Evolutionary conservation across 805 yeast genomes (phyloP).

Genomic region (Yamadazyma scolyti): DNA sequence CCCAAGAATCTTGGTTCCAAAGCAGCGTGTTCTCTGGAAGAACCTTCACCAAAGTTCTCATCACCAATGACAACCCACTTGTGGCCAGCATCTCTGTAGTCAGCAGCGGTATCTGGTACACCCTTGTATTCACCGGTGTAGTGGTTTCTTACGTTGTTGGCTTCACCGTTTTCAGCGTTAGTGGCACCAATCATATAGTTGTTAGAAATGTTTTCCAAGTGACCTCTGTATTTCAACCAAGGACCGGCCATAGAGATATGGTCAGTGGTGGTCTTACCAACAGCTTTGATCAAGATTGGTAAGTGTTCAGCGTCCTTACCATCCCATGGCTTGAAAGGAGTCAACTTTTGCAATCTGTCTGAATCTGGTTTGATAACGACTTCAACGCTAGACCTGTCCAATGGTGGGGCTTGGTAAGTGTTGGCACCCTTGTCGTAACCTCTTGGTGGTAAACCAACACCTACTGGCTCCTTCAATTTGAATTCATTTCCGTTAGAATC

Average conservation of each 20-base stretch:
- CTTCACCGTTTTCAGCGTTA: conserved; percentile 93
- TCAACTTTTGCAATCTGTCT: conserved; percentile 92
- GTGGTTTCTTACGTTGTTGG: conserved; percentile 84
- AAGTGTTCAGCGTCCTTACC: conserved; percentile 86
- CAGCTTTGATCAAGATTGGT: conserved; percentile 94
- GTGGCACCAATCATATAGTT: conserved; percentile 99
- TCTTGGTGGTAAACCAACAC: conserved; percentile 82
- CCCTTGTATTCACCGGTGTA: conserved; percentile 89
- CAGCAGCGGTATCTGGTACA: conserved; percentile 95
- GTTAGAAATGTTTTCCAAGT: conserved; percentile 96
- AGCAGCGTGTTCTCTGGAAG: conserved; percentile 99
- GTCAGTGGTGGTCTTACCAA: conserved; percentile 98
- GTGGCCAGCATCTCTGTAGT: conserved; percentile 89
- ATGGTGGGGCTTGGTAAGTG: conserved; percentile 97
- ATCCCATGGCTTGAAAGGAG: conserved; percentile 94
- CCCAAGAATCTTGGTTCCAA: conserved; percentile 99
- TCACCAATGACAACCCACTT: conserved; percentile 98
- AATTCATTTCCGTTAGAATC: conserved; percentile 89
- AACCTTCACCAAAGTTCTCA: conserved; percentile 99
- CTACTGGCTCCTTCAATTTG: conserved; percentile 81
- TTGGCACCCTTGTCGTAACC: conserved; percentile 94
- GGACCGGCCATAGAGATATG: conserved; percentile 99
- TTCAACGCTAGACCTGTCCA: conserved; percentile 67
- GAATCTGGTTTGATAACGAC: conserved; percentile 85
- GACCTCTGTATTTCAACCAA: conserved; percentile 99